Base-by-base conservation (phyloP, 495 filamentous ascomycete genomes). In the Penicillium nucicola region DNA sequence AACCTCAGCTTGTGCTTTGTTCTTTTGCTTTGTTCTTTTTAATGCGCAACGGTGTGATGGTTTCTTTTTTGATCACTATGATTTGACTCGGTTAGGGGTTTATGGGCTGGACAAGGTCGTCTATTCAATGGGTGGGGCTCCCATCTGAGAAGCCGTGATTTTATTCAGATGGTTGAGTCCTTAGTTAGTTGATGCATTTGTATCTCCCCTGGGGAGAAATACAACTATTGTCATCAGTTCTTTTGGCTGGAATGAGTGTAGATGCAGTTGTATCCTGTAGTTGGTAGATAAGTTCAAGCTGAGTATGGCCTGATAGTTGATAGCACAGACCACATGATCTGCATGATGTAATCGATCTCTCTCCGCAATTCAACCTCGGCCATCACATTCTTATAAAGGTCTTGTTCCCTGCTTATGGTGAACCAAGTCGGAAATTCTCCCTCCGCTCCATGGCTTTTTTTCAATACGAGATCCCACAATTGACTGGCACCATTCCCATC, bases 11-110 rank as follows among this genome's bases (percentile, higher is more conserved):
- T 14, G 23, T 13, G 17, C 30, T 43, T 19, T 41, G 5, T 30
- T 48, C 28, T 33, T 48, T 34, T 7, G 18, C 4, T 42, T 19
- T 39, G 48, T 31, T 46, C n/a, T 22, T 5, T 58, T 61, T 54
- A 55, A 62, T 40, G 57, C 48, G 63, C 39, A 46, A 66, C 41
- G 67, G 65, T 62, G 59, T 64, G 63, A 60, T 57, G 55, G 59
- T 52, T 49, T 51, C 46, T 39, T 47, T 58, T 46, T 60, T 45
- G 4, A 8, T 28, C 7, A 8, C 25, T 28, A 28, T 9, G 25
- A 28, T 8, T 45, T 17, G 37, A n/a, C 11, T 42, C 8, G 37
- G 39, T 42, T 10, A 32, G 39, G 49, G 44, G 33, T 51, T 52
- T 34, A 33, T 28, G 25, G 25, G 25, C 10, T 28, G 25, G 25